Conservation (phyloP, 1,284 basidiomycete species). For the Malassezia obtusa region DNA sequence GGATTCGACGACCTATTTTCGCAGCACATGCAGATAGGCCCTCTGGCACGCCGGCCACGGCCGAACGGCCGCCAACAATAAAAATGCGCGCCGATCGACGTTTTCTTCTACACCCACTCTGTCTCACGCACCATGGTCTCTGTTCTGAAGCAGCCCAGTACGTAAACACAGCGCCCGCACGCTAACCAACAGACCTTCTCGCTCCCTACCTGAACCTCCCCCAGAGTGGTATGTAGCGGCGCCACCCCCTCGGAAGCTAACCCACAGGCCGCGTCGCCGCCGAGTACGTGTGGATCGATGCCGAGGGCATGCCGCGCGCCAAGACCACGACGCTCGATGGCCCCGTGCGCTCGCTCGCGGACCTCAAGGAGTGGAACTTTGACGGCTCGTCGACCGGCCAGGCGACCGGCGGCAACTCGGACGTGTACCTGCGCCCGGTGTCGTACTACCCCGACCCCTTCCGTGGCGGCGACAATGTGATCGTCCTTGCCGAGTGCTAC, state of each 20-base stretch:
- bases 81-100: no score
- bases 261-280: slow-evolving; percentile 24
- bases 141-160: slow-evolving; percentile 5
- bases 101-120: background rate
- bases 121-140: slow-evolving; percentile 4
- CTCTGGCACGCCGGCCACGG: no score
- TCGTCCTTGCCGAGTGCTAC: slow-evolving; percentile 70
- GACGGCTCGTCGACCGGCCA: slow-evolving; percentile 64
- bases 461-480: slow-evolving; percentile 70
- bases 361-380: slow-evolving; percentile 95
- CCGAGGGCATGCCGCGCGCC: slow-evolving; percentile 51
- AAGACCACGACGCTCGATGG: slow-evolving; percentile 60
- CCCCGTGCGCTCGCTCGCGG: slow-evolving; percentile 59
- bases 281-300: slow-evolving; percentile 49
- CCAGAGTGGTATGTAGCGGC: slow-evolving; percentile 18
- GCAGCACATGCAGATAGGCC: background rate
- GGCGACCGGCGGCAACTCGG: slow-evolving; percentile 74
- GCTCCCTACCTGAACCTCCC: slow-evolving; percentile 28
- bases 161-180: background rate
- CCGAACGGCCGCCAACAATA: no score
- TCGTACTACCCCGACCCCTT: slow-evolving; percentile 99
- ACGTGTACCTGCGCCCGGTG: slow-evolving; percentile 92
- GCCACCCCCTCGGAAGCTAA: no score
- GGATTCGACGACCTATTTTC: background rate
- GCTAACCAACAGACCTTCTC: slow-evolving; percentile 3